phyloP scores from a whole-genome alignment of 2,329 filamentous ascomycete genomes.

The Ustulina deusta region DNA sequence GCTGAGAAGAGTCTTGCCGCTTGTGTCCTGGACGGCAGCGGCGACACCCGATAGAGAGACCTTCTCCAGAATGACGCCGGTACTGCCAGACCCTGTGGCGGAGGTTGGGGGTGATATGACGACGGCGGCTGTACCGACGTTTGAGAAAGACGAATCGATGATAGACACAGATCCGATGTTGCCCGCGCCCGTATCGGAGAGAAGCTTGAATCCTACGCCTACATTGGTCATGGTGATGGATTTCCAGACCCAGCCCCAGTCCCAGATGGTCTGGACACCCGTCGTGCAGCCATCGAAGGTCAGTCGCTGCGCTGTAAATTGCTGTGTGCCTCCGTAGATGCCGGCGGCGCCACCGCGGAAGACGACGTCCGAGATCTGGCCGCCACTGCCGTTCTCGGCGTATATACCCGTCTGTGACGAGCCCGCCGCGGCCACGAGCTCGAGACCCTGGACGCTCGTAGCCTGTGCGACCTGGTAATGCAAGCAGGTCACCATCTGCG shows the following conservation, averaged over 20 bases:
- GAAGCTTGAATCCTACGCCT: background rate
- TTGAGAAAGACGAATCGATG: background rate
- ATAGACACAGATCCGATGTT: background rate
- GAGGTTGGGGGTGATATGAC: background rate
- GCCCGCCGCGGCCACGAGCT: background rate
- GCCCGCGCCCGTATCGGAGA: background rate
- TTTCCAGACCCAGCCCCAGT: slow-evolving; percentile 14
- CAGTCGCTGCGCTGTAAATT: background rate
- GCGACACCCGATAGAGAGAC: background rate
- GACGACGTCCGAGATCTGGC: background rate
- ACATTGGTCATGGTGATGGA: background rate
- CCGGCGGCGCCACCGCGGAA: slow-evolving; percentile 8
- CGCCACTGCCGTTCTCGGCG: slow-evolving; percentile 16
- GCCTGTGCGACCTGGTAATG: slow-evolving; percentile 28
- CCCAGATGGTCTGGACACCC: slow-evolving; percentile 13
- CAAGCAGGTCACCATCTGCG: background rate
- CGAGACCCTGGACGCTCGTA: slow-evolving; percentile 15
- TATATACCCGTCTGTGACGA: background rate
- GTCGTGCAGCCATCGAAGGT: background rate
- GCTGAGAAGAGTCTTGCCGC: background rate
- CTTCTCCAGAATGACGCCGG: background rate
- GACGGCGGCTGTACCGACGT: background rate
- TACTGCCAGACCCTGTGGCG: background rate
- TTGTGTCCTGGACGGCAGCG: background rate
- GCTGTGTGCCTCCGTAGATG: background rate